Evolutionary conservation across 805 yeast genomes (phyloP).

Genomic region (Lipomyces chichibuensis): DNA sequence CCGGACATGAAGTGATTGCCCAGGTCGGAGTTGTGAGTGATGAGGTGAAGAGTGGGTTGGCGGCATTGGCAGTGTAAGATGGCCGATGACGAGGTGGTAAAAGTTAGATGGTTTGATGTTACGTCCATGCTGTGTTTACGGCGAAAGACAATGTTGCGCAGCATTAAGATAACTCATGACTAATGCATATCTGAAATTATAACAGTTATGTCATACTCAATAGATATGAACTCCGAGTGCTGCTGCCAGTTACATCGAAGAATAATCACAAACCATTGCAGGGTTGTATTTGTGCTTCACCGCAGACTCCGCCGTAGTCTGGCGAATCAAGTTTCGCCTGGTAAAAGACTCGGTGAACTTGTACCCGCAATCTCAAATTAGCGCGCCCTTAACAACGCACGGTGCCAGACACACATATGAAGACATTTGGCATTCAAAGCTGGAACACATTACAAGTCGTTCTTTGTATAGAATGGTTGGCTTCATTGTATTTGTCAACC

Average conservation of each 20-base stretch:
- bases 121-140: background rate
- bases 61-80: conserved; percentile 1
- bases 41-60: background rate
- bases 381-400: no score
- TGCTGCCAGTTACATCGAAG: background rate
- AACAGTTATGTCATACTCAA: background rate
- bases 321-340: no score
- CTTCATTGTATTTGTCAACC: no score
- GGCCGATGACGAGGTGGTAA: background rate
- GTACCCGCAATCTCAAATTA: no score
- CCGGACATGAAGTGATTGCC: conserved; percentile 1
- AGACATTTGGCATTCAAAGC: no score
- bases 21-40: background rate
- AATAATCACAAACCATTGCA: background rate
- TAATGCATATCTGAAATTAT: background rate
- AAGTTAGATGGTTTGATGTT: background rate
- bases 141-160: background rate
- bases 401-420: no score
- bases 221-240: no score
- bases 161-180: background rate
- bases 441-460: no score
- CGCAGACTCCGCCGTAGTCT: no score
- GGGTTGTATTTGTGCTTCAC: background rate
- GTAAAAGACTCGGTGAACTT: no score
- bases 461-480: no score